Percentiles rank a stretch among this genome's conserved stretches.
Evolutionary conservation across 495 filamentous ascomycete genomes (phyloP).

Genomic region (Aspergillus incahuasiensis): DNA sequence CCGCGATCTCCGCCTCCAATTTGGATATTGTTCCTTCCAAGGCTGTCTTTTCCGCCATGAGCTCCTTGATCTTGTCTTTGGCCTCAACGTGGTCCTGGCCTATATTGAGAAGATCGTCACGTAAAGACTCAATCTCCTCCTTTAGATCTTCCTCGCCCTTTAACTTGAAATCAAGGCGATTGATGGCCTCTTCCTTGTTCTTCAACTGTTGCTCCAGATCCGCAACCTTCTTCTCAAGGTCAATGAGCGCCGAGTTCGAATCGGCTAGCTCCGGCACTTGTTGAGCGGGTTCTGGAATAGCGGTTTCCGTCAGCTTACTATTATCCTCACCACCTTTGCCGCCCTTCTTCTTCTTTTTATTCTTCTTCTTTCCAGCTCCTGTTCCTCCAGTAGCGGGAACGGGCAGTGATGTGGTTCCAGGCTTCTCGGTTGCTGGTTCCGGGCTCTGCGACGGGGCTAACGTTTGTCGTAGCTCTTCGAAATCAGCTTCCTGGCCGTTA

Average conservation of each 20-base stretch:
- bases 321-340: slow-evolving; percentile 47
- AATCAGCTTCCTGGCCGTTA: slow-evolving; percentile 30
- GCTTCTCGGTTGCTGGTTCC: slow-evolving; percentile 10
- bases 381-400: slow-evolving; percentile 19
- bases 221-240: slow-evolving; percentile 49
- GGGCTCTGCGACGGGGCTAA: slow-evolving; percentile 20
- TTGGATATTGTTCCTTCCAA: slow-evolving; percentile 60
- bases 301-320: slow-evolving; percentile 26
- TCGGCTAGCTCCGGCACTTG: slow-evolving; percentile 20
- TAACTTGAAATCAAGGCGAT: slow-evolving; percentile 57
- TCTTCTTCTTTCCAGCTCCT: slow-evolving; percentile 58
- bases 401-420: slow-evolving; percentile 20
- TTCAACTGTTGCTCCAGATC: slow-evolving; percentile 56
- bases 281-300: background rate
- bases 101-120: slow-evolving; percentile 68
- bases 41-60: slow-evolving; percentile 54
- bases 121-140: slow-evolving; percentile 82
- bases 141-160: slow-evolving; percentile 73
- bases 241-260: slow-evolving; percentile 27
- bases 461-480: slow-evolving; percentile 35
- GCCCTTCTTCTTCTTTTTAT: slow-evolving; percentile 87
- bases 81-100: slow-evolving; percentile 79
- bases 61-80: slow-evolving; percentile 70
- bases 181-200: slow-evolving; percentile 69
- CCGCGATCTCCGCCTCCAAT: slow-evolving; percentile 58